Evolutionary conservation across 169 alveolate genomes (phyloP), one percentile per base, ranked within the genome.

Genomic region (Plasmodium berghei): DNA sequence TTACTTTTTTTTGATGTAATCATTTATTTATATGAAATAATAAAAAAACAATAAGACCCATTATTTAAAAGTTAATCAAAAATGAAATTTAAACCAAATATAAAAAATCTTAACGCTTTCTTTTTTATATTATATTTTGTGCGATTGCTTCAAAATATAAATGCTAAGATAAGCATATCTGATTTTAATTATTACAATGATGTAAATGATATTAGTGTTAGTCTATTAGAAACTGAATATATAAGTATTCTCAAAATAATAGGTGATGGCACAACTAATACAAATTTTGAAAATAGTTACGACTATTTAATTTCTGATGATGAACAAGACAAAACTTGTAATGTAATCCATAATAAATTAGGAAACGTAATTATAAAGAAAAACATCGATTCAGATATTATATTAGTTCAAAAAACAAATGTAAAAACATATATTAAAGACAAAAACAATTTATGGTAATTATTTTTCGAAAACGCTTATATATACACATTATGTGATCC

Each of bases 361-460:
- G 77, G 77, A 10, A 22, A 48, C 4, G 70, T 64, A 26, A 54
- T 63, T 22, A 20, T 20, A 63, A 77, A 77, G 28, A 24, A 40
- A 63, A 55, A 62, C 16, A 28, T 48, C 22, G 28, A 40, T 16
- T 28, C 49, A 20, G 64, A 42, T 8, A 49, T 77, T 20, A 34
- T 77, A 26, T 52, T 77, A 16, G 89, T 77, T 18, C 77, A 77
- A 64, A 77, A 66, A 49, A 22, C 40, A 46, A 9, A 77, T 49
- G 54, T 28, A 64, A 6, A 46, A 42, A 26, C 66, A 9, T 64
- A 63, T 54, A 64, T 77, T 63, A 77, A 77, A 67, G 77, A 77
- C 66, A 67, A 69, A 63, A 77, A 45, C 22, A 26, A 64, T 77
- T 10, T 9, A 24, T 77, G 89, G 89, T 77, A 77, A 63, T 70